Base-by-base conservation (phyloP, 768 basidiomycete genomes). In the Suillus weaverae region DNA sequence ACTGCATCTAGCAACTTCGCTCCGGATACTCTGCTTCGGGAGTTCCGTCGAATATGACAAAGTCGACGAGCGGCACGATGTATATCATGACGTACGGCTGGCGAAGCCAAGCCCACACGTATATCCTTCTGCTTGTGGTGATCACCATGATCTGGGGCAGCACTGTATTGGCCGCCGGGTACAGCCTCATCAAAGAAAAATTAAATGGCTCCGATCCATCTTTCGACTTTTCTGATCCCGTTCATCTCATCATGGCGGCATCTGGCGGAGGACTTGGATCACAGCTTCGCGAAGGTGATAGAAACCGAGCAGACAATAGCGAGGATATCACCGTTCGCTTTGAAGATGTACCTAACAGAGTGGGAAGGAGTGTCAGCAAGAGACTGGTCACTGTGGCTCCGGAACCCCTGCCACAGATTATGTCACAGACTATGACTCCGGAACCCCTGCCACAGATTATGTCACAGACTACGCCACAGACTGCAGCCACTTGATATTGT, bases 1-100 rank as follows among this genome's bases (percentile, higher is more conserved):
- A 10, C 13, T 54, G 22, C 1, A 32, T 32, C 35, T 38, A 64
- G 64, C 50, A 62, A 44, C 64, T 64, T 48, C 64, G 64, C 3
- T 61, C 64, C 20, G 60, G 64, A 38, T 64, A 62, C 50, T 43
- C 64, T 13, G 48, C 64, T 8, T 11, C 33, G 6, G 60, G 60
- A 43, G 30, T 43, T n/a, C 35, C 64, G 22, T 48, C 60, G 11
- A 43, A 62, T 41, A 62, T 50, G 64, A 35, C 64, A 20, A 39
- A 5, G 22, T n/a, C n/a, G 16, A 48, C 41, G 3, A 33, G 10
- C 14, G 64, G 64, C 18, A 64, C 13, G 10, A 64, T 62, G 64
- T 60, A 36, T 61, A 60, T 64, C 26, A n/a, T 30, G 33, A 64
- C 64, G 3, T 48, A 62, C 16, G 64, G 64, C 35, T 64, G 64